These are phyloP conservation scores for Thecaphora thlaspeos DNA, from an alignment of 1,284 basidiomycete genomes.

Conservation along the genomic window DNA sequence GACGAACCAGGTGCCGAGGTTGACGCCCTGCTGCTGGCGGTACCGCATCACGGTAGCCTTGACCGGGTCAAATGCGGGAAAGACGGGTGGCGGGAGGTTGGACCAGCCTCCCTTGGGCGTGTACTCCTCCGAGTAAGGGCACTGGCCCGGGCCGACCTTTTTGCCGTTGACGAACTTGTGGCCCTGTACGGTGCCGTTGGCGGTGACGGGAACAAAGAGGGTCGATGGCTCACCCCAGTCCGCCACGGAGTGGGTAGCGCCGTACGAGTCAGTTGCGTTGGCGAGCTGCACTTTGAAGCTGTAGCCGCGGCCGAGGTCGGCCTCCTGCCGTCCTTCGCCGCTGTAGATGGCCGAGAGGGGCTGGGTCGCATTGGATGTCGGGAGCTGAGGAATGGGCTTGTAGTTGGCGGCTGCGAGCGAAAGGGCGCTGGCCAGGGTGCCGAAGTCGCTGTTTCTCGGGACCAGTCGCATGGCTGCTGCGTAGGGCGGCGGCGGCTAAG, in stretches of 20 bases:
- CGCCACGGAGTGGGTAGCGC: conserved; percentile 19
- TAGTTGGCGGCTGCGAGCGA: conserved; percentile 55
- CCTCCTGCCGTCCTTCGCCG: background rate
- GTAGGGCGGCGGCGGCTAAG: conserved; percentile 4
- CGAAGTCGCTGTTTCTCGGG: conserved; percentile 28
- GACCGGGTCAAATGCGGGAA: conserved; percentile 46
- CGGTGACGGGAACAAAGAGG: conserved; percentile 36
- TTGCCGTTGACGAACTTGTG: conserved; percentile 21
- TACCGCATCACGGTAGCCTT: conserved; percentile 52
- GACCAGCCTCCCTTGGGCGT: conserved; percentile 44
- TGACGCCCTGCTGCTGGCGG: conserved; percentile 51
- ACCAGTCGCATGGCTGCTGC: conserved; percentile 32
- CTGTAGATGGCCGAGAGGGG: conserved; percentile 4
- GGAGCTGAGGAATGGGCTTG: conserved; percentile 53
- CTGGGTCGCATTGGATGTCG: conserved; percentile 11
- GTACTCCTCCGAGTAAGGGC: conserved; percentile 43
- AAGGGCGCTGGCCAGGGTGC: conserved; percentile 41
- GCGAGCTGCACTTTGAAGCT: conserved; percentile 27
- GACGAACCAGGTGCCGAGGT: conserved; percentile 63
- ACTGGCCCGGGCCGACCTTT: conserved; percentile 47
- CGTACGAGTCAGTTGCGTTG: conserved; percentile 15
- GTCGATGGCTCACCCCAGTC: conserved; percentile 46
- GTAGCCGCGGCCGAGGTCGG: conserved; percentile 13
- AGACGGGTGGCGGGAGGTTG: conserved; percentile 35
- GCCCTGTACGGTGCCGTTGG: conserved; percentile 5